Evolutionary conservation across 2,329 filamentous ascomycete genomes (phyloP), one percentile per base, ranked within the genome.

Genomic region (Cercospora sp.): DNA sequence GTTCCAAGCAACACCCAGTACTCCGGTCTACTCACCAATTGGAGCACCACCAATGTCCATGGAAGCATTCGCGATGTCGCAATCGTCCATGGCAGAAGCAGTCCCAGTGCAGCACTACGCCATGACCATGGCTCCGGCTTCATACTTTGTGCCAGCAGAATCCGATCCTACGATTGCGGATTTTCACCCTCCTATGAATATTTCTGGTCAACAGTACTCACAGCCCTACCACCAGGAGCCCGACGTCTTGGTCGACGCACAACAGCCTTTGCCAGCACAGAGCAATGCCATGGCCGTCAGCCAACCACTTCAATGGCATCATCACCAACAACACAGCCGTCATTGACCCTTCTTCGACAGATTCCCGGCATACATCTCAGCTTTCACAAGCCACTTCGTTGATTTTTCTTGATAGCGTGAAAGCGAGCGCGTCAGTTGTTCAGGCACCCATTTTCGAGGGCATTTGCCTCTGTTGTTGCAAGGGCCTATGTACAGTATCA

Each of bases 1-100:
- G 28, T 72, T 73, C 37, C 70, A 75, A 13, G 59, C 69, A 7
- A 53, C 71, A 12, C 71, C 71, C 5, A 71, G 49, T 53, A 69
- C 69, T 10, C 71, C 72, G 4, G 62, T 67, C 10, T 72, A 66
- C 62, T 70, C 71, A 12, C 69, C 71, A 30, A 21, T 45, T 2
- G 59, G 63, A 18, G 59, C 66, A 21, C 45, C 60, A 9, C 51
- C 65, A 10, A 63, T 73, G 69, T 70, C 68, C 16, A 30, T 70
- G 40, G 64, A 66, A 26, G 65, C 21, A 30, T 67, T 66, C 34
- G 40, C 69, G 9, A 58, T 65, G 10, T 37, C 61, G 16, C 30
- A 65, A 12, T 16, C 30, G n/a, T 49, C 60, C 21, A 34, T 62
- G 60, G 12, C 60, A 8, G 32, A 53, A 7, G 6, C 62, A 9